phyloP scores from a whole-genome alignment of 257 asterid species.

The Lithospermum erythrorhizon region DNA sequence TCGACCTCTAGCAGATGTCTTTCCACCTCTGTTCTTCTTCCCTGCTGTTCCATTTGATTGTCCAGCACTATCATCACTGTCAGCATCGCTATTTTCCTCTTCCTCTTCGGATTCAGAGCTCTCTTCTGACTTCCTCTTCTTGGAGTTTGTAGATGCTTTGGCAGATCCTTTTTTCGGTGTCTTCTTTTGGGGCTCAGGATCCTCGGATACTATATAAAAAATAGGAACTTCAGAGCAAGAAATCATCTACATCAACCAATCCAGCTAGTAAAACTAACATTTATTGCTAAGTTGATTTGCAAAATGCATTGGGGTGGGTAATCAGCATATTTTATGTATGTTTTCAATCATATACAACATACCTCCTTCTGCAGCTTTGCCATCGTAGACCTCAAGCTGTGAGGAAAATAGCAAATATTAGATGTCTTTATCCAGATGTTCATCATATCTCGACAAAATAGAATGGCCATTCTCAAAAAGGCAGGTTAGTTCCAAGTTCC shows the following conservation, averaged over 20 bases:
- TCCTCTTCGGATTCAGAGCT: conserved; percentile 49
- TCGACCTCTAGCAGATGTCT: conserved; percentile 35
- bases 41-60: conserved; percentile 34
- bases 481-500: too few relatives aligned
- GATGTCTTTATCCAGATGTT: conserved; percentile 2
- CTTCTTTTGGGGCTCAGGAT: conserved; percentile 35
- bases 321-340: neutral
- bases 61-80: conserved; percentile 37
- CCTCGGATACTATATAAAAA: conserved; percentile 34
- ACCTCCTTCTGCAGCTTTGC: conserved; percentile 78
- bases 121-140: conserved; percentile 60
- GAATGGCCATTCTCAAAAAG: too few relatives aligned
- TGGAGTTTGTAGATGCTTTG: conserved; percentile 31
- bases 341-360: conserved; percentile 6
- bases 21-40: conserved; percentile 19
- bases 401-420: conserved; percentile 20
- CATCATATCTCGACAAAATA: neutral
- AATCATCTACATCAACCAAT: neutral
- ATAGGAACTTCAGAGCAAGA: conserved; percentile 8
- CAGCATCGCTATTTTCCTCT: conserved; percentile 25
- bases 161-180: conserved; percentile 25
- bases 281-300: neutral
- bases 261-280: neutral
- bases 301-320: neutral
- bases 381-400: conserved; percentile 86